These are phyloP conservation scores for Rhodomyrtus tomentosa DNA, from an alignment of 345 rosid genomes.

Conservation along the genomic window DNA sequence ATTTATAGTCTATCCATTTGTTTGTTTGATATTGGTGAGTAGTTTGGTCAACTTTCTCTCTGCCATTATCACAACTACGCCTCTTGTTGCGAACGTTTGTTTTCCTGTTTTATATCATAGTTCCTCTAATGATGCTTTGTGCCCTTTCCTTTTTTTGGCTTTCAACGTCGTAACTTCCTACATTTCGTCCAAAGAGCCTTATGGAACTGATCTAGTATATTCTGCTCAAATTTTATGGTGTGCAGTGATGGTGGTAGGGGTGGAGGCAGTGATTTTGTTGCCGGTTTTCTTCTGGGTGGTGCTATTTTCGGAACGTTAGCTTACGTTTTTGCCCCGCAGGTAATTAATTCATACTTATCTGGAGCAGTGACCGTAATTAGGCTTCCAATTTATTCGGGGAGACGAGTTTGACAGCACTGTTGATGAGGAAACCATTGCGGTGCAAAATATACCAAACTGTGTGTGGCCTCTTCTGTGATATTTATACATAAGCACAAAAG, in stretches of 20 bases:
- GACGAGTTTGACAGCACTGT: neutral
- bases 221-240: neutral
- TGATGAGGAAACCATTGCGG: neutral
- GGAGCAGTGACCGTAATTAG: neutral
- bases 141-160: neutral
- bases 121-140: neutral
- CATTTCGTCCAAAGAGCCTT: neutral
- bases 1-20: neutral
- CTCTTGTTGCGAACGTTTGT: neutral
- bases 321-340: constrained; percentile 88
- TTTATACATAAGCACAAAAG: neutral
- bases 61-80: neutral
- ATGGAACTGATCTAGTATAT: neutral
- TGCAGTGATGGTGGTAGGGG: constrained; percentile 43
- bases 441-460: neutral
- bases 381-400: neutral
- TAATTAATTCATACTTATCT: constrained; percentile 1
- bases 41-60: neutral
- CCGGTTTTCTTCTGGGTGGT: constrained; percentile 87
- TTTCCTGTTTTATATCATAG: neutral
- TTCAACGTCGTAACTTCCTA: neutral
- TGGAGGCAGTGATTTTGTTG: constrained; percentile 65
- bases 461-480: neutral
- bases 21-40: neutral
- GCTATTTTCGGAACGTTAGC: constrained; percentile 75